These are phyloP conservation scores for Tulasnella sp. DNA, from an alignment of 768 basidiomycete genomes.

Conservation along the genomic window DNA sequence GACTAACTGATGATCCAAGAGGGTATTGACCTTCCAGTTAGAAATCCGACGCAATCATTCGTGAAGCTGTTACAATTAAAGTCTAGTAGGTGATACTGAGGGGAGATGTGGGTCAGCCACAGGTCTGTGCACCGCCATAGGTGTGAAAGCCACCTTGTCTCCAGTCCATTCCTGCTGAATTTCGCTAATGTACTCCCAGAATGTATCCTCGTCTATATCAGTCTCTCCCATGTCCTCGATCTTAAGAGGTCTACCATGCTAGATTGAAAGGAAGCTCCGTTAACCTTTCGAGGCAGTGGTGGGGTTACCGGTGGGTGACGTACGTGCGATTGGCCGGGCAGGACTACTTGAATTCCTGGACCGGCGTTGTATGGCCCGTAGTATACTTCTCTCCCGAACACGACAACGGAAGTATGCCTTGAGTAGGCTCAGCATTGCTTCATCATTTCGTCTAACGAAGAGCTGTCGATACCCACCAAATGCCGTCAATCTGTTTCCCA, in stretches of 20 bases:
- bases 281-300: neutral
- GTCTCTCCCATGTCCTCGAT: conserved; percentile 75
- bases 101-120: neutral
- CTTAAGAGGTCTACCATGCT: conserved; percentile 75
- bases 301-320: conserved; percentile 33
- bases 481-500: conserved; percentile 86
- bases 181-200: conserved; percentile 74
- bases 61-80: conserved; percentile 97
- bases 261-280: neutral
- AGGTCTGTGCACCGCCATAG: no score
- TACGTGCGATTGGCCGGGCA: conserved; percentile 80
- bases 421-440: conserved; percentile 28
- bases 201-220: conserved; percentile 75
- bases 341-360: conserved; percentile 68
- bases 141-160: conserved; percentile 53
- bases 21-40: conserved; percentile 80
- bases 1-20: conserved; percentile 69
- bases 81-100: conserved; percentile 80
- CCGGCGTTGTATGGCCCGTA: conserved; percentile 51
- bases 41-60: conserved; percentile 78
- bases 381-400: conserved; percentile 79
- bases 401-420: conserved; percentile 92
- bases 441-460: neutral
- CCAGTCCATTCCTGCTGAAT: conserved; percentile 80
- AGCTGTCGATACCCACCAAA: conserved; percentile 57